Base-by-base conservation (phyloP, 2,329 filamentous ascomycete species). In the Epichloe gansuensis region DNA sequence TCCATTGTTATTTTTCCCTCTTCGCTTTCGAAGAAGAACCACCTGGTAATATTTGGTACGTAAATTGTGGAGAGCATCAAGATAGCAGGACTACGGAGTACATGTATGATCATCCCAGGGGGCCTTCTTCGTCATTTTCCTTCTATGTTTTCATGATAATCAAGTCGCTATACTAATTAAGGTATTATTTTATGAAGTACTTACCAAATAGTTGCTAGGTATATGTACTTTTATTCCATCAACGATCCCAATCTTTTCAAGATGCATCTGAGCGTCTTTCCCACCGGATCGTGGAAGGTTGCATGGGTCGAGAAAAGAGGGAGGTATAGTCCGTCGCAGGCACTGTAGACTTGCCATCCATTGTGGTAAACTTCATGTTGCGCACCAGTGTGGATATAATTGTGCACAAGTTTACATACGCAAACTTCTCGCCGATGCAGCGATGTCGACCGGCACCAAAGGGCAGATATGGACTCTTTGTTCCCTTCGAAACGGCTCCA, bases 361-460 rank as follows among this genome's bases (percentile, higher is more conserved):
- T 57, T 45, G 82, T 84, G 47, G 63, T 68, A 45, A 87, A 72
- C 62, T 75, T 79, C 62, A 87, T 77, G 47, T 80, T 70, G 11
- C 82, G 70, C 9, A 87, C 75, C 55, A 87, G 65, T 0, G 75
- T 80, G 0, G 76, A 75, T 25, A 87, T 67, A 55, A 88, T 86
- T 8, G 80, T 80, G 15, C 76, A 75, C 43, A 88, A 64, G 61
- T 88, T 85, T 45, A 85, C 67, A 60, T 88, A 87, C 0, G 91
- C 91, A 68, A 96, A 97, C 65, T 95, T 89, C 76, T 97, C 91
- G 59, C 91, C 91, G 64, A 97, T 96, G 71, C 91, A 97, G 59
- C 91, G 79, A 71, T 97, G 91, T 60, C 91, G 78, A 44, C 91
- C 91, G 34, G 91, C 91, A 54, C 91, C 91, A 65, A 97, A 97